These are phyloP conservation scores for Rhodotorula sp. DNA, from an alignment of 1,284 basidiomycete genomes.

Conservation along the genomic window DNA sequence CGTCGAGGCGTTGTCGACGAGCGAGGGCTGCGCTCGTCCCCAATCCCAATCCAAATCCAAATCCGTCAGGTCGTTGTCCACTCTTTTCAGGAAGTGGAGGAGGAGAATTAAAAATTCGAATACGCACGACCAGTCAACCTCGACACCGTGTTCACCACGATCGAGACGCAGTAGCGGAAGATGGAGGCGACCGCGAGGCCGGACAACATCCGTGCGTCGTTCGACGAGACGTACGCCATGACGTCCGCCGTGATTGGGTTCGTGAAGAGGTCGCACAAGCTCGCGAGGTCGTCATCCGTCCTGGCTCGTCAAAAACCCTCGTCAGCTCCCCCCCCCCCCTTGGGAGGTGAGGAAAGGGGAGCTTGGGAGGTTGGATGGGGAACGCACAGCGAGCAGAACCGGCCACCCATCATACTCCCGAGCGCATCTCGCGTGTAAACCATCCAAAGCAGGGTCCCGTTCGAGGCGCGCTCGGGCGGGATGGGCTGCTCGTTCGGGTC, in stretches of 20 bases:
- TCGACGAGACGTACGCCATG: conserved; percentile 22
- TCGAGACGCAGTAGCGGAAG: conserved; percentile 28
- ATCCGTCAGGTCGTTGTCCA: too few species aligned
- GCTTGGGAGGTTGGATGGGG: not conserved
- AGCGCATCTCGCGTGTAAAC: conserved; percentile 33
- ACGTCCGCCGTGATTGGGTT: conserved; percentile 21
- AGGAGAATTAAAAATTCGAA: not conserved
- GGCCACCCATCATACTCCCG: conserved; percentile 11
- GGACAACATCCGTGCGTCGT: conserved; percentile 21
- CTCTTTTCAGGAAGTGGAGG: rapidly evolving
- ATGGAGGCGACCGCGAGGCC: conserved; percentile 34
- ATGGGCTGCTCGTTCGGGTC: conserved; percentile 26
- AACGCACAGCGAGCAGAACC: conserved; percentile 16
- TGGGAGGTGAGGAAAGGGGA: not conserved
- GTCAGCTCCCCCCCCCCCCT: not conserved
- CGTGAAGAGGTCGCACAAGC: conserved; percentile 29
- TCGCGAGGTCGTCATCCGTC: conserved; percentile 29
- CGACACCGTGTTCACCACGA: conserved; percentile 11
- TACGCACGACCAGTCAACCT: conserved; percentile 21
- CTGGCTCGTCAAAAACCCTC: not conserved
- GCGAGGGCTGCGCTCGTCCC: conserved; percentile 27
- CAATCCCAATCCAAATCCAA: too few species aligned
- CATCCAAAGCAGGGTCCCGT: conserved; percentile 38
- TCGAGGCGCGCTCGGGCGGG: conserved; percentile 16
- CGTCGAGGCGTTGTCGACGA: conserved; percentile 10